Evolutionary conservation across 2,329 filamentous ascomycete species (phyloP).

Genomic region (Ascocoryne sarcoides): DNA sequence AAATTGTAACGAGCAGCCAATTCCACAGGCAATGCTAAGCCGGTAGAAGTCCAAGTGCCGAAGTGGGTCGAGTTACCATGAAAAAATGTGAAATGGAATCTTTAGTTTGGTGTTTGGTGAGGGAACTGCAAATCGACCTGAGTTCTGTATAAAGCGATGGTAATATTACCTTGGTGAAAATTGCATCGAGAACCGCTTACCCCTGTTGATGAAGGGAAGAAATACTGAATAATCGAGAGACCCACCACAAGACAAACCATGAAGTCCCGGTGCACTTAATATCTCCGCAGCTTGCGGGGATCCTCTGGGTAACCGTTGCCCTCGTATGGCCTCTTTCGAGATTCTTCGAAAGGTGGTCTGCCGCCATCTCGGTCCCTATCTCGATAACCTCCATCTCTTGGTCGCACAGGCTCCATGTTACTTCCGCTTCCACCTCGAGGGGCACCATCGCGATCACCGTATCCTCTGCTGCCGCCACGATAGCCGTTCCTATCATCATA

Average conservation of each 20-base stretch:
- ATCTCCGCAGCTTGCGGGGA: constrained; percentile 54
- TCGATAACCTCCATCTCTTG: constrained; percentile 33
- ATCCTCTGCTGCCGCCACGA: constrained; percentile 33
- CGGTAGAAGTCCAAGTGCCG: constrained; percentile 5
- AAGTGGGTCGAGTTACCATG: constrained; percentile 18
- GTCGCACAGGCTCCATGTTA: constrained; percentile 77
- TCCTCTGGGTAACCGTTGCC: constrained; percentile 61
- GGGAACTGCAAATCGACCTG: constrained; percentile 4
- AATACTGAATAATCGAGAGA: constrained; percentile 35
- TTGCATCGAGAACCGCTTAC: constrained; percentile 30
- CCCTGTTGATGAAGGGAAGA: constrained; percentile 30
- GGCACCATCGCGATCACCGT: constrained; percentile 32
- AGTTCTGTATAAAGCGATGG: constrained; percentile 13
- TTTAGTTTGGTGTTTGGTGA: constrained; percentile 4
- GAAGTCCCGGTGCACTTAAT: constrained; percentile 38
- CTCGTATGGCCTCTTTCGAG: constrained; percentile 51
- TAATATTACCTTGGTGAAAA: constrained; percentile 27
- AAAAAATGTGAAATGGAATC: constrained; percentile 6
- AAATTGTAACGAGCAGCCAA: constrained; percentile 9
- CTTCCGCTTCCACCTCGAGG: constrained; percentile 43
- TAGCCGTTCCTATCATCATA: constrained; percentile 48
- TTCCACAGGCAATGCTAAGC: constrained; percentile 6
- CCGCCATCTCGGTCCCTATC: constrained; percentile 39
- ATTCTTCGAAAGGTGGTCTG: constrained; percentile 43
- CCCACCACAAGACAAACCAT: constrained; percentile 37